Base-by-base conservation (phyloP, 2,329 filamentous ascomycete genomes). In the Xylaria sp. region DNA sequence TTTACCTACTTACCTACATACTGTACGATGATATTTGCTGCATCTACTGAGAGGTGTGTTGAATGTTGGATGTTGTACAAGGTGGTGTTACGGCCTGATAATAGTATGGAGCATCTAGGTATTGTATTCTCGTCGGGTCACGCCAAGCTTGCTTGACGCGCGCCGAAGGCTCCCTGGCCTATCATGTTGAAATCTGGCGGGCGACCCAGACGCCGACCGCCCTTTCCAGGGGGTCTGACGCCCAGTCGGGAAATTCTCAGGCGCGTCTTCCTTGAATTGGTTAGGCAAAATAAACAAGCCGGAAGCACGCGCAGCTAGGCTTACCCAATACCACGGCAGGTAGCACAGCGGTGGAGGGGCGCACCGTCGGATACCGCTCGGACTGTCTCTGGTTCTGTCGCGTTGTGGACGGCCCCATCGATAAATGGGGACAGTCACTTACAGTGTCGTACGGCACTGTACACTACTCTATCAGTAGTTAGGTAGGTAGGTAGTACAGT, bases 221-320 rank as follows among this genome's bases (percentile, higher is more conserved):
- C 68, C 69, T 65, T 68, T 57, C 56, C 42, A 45, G 51, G 53
- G 58, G 68, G 54, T 42, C 59, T 56, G 65, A 55, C 67, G 72
- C 60, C 74, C 74, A 74, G 69, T 76, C 75, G 74, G 75, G 70
- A 64, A 71, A 66, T 71, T 68, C 68, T 62, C 71, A 70, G 65
- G 73, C 74, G 74, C 74, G 74, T 73, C 67, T 71, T 65, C 54
- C 42, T 36, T 24, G 47, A 68, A 62, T 21, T 17, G 59, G 67
- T 42, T 34, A 60, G 64, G 58, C 50, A 70, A 71, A 70, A 73
- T 69, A 73, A 73, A 72, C 71, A 73, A 70, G 53, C 50, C 69
- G 55, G 24, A 30, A 50, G 48, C 65, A 69, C 69, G 71, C 69
- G 69, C 63, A 67, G 36, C 42, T 57, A 58, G 53, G 48, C 61